These are phyloP conservation scores for Taphrina pruni DNA, from an alignment of 1,139 yeast species.

Conservation along the genomic window DNA sequence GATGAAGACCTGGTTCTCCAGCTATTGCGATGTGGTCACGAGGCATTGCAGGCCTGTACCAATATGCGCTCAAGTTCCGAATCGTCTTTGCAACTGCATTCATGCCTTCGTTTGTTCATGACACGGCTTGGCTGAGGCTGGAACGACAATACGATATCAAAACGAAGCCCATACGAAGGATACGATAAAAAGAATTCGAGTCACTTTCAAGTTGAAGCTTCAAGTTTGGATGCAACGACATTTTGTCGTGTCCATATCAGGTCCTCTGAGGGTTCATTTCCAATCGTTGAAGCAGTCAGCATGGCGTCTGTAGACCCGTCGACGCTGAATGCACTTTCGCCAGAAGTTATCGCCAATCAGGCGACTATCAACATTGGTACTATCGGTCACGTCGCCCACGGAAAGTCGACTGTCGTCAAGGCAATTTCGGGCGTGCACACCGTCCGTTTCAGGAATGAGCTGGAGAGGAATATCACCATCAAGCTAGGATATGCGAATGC, in stretches of 20 bases:
- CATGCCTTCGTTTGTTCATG: neutral
- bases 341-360: slow-evolving; percentile 62
- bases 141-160: neutral
- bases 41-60: too few species aligned
- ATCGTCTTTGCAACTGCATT: too few species aligned
- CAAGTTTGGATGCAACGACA: neutral
- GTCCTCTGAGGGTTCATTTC: neutral
- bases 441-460: slow-evolving; percentile 71
- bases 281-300: slow-evolving; percentile 8
- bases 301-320: slow-evolving; percentile 40
- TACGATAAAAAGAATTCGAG: slow-evolving; percentile 18
- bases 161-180: neutral
- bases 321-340: slow-evolving; percentile 42
- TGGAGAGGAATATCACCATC: slow-evolving; percentile 98
- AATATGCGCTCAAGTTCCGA: too few species aligned
- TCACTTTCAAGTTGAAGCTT: neutral
- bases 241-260: too few species aligned
- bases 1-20: too few species aligned
- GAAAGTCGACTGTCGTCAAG: slow-evolving; percentile 96
- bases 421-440: slow-evolving; percentile 99
- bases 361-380: slow-evolving; percentile 99
- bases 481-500: slow-evolving; percentile 99
- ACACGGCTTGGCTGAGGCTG: neutral
- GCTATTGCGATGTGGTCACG: too few species aligned
- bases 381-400: slow-evolving; percentile 99